phyloP scores from a whole-genome alignment of 805 yeast genomes.

The Priceomyces haplophilus region DNA sequence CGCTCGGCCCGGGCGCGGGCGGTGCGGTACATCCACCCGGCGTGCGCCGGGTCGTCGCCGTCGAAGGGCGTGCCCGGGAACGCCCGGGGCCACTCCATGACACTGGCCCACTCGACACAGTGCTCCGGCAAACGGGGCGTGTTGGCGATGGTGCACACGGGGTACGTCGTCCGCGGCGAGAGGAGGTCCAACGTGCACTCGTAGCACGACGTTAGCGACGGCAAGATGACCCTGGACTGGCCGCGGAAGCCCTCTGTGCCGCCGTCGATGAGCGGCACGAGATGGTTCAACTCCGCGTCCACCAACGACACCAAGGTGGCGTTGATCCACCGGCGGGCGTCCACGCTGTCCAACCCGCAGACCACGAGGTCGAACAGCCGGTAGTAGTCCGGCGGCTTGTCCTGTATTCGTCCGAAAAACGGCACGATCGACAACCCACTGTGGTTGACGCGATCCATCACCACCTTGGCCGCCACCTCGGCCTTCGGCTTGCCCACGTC shows the following conservation, averaged over 20 bases:
- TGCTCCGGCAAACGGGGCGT: slow-evolving; percentile 95
- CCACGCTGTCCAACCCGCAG: slow-evolving; percentile 87
- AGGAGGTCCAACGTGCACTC: slow-evolving; percentile 85
- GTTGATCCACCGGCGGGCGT: slow-evolving; percentile 90
- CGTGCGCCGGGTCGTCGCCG: slow-evolving; percentile 64
- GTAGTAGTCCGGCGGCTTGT: slow-evolving; percentile 61
- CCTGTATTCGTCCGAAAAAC: slow-evolving; percentile 58
- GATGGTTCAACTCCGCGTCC: slow-evolving; percentile 36
- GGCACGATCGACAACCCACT: slow-evolving; percentile 47
- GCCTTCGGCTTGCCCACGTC: slow-evolving; percentile 72
- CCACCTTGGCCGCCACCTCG: slow-evolving; percentile 56
- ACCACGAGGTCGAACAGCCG: slow-evolving; percentile 66
- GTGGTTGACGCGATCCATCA: slow-evolving; percentile 45
- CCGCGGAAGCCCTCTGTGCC: slow-evolving; percentile 96
- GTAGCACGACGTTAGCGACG: slow-evolving; percentile 84
- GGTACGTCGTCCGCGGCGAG: slow-evolving; percentile 63
- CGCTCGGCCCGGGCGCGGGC: slow-evolving; percentile 58
- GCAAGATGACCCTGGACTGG: slow-evolving; percentile 81
- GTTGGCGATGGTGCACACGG: slow-evolving; percentile 91
- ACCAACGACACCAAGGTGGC: slow-evolving; percentile 61
- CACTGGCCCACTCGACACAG: slow-evolving; percentile 87
- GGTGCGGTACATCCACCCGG: slow-evolving; percentile 56
- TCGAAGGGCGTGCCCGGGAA: slow-evolving; percentile 53
- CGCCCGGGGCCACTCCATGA: slow-evolving; percentile 64
- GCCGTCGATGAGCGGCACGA: slow-evolving; percentile 72